A percentile compares a stretch with the other conserved stretches of the same genome.
Evolutionary conservation across 805 yeast genomes (phyloP).

Genomic region (Kodamaea kaohsiungensis): DNA sequence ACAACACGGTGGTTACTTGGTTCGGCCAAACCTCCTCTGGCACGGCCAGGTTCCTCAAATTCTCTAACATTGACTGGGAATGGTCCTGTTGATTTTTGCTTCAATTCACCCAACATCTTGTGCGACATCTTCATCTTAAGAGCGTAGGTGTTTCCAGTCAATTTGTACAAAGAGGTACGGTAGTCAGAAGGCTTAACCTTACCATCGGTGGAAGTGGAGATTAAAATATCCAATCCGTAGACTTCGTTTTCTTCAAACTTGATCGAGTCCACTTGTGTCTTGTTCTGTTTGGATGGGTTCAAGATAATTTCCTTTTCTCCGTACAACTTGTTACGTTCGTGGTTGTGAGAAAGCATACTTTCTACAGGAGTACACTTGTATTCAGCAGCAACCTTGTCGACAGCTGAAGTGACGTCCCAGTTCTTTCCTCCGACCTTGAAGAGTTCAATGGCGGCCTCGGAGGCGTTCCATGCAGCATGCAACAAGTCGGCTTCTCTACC

Average conservation of each 20-base stretch:
- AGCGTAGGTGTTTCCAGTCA: conserved; percentile 66
- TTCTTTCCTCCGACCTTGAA: conserved; percentile 67
- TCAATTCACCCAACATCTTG: conserved; percentile 63
- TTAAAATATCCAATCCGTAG: conserved; percentile 70
- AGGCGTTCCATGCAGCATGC: conserved; percentile 73
- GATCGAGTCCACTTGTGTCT: conserved; percentile 58
- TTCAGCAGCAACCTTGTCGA: conserved; percentile 58
- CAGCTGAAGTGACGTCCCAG: conserved; percentile 73
- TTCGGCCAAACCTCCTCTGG: conserved; percentile 74
- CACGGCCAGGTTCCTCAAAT: conserved; percentile 67
- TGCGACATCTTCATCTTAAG: conserved; percentile 74
- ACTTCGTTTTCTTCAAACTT: conserved; percentile 76
- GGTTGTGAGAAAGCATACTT: conserved; percentile 77
- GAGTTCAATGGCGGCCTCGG: conserved; percentile 74
- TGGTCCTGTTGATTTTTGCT: conserved; percentile 56
- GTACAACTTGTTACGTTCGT: conserved; percentile 62
- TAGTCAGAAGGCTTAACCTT: conserved; percentile 60
- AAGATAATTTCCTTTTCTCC: conserved; percentile 77
- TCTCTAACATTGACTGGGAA: conserved; percentile 71
- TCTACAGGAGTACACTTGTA: conserved; percentile 65
- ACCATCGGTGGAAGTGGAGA: conserved; percentile 65
- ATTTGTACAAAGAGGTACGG: conserved; percentile 70
- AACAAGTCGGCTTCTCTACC: conserved; percentile 68
- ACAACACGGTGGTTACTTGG: conserved; percentile 66
- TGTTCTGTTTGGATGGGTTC: conserved; percentile 71